A percentile compares a stretch with the other conserved stretches of the same genome.
Conservation (phyloP, 2,329 filamentous ascomycete genomes). For the Botrytis tulipae region DNA sequence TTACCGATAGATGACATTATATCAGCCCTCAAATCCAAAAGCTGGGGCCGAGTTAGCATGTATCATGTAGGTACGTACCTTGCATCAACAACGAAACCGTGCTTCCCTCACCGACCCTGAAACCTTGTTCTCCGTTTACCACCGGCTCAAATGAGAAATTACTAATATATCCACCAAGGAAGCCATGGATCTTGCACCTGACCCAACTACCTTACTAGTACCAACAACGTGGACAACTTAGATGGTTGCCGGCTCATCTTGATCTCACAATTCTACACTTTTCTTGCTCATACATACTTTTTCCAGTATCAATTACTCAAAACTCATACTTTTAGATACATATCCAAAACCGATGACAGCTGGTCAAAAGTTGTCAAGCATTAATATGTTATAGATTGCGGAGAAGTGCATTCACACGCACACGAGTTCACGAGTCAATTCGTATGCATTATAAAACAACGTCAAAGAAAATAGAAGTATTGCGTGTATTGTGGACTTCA, state of each 20-base stretch:
- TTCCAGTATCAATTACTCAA: neutral
- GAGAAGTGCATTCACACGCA: too few relatives aligned
- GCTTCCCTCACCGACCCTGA: neutral
- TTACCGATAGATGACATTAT: too few relatives aligned
- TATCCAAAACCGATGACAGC: too few relatives aligned
- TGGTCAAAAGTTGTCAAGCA: too few relatives aligned
- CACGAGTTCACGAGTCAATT: too few relatives aligned
- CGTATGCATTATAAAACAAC: too few relatives aligned
- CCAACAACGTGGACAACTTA: neutral
- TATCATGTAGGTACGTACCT: neutral
- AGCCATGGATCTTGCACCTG: neutral
- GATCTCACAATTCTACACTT: neutral
- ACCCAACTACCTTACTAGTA: neutral
- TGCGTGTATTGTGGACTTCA: too few relatives aligned
- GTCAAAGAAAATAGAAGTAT: too few relatives aligned
- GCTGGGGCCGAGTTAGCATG: neutral
- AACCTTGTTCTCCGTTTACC: neutral
- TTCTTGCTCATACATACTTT: neutral
- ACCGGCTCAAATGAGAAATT: neutral
- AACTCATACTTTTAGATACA: neutral
- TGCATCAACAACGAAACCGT: neutral
- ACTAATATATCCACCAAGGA: neutral
- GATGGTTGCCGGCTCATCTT: neutral
- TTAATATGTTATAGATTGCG: too few relatives aligned
- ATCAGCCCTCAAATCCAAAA: neutral